phyloP scores from a whole-genome alignment of 2,329 filamentous ascomycete species.

The Lecanicillium sp. region DNA sequence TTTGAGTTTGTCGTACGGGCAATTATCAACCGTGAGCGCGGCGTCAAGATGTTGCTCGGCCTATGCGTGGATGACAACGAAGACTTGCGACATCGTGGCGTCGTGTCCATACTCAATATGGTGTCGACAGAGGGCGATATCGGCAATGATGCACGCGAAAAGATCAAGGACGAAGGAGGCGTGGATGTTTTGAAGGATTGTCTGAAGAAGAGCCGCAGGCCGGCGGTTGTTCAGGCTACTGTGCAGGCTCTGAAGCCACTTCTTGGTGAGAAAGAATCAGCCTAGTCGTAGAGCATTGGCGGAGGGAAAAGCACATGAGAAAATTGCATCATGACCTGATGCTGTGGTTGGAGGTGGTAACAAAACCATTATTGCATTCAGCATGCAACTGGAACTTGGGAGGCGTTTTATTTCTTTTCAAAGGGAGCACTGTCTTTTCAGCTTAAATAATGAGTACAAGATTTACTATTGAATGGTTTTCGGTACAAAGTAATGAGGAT shows the following conservation, averaged over 20 bases:
- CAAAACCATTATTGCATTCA: too few species aligned
- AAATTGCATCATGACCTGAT: too few species aligned
- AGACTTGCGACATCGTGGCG: constrained; percentile 62
- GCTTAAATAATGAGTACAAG: too few species aligned
- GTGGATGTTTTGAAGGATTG: constrained; percentile 61
- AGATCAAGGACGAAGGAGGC: constrained; percentile 53
- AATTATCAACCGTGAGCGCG: constrained; percentile 62
- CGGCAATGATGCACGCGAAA: constrained; percentile 51
- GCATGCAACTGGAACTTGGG: too few species aligned
- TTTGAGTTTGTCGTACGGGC: constrained; percentile 67
- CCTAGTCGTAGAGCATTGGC: too few species aligned
- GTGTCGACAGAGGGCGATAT: constrained; percentile 57
- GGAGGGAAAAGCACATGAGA: too few species aligned
- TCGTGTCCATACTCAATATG: constrained; percentile 69
- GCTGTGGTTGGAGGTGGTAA: too few species aligned
- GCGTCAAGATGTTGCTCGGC: constrained; percentile 68
- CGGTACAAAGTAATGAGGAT: too few species aligned
- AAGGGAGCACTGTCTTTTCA: too few species aligned
- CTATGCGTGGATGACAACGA: constrained; percentile 68
- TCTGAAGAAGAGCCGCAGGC: constrained; percentile 58
- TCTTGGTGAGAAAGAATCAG: constrained; percentile 32
- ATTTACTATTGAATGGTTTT: too few species aligned
- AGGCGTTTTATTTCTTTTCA: too few species aligned
- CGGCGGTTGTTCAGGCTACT: constrained; percentile 62
- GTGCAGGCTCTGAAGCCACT: constrained; percentile 66